Evolutionary conservation across 257 asterid genomes (phyloP), one percentile per base, ranked within the genome.

Genomic region (Striga asiatica): DNA sequence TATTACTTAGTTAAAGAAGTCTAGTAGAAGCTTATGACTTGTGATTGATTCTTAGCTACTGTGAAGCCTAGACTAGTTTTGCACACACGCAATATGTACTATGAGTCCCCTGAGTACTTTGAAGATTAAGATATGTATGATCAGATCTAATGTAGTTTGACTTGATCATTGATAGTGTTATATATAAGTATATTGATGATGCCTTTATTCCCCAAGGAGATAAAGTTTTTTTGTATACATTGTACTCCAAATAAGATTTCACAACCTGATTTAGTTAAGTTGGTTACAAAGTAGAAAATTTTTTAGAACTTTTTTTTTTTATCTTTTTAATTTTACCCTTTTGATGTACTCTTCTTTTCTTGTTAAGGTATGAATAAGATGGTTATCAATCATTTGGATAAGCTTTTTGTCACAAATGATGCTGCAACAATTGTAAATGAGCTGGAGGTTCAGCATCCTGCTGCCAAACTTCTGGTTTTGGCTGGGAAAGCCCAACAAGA

Each of bases 371-470:
- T 92, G 99, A 88, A 92, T 73, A 88, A 92, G 76, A 84, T 92
- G 97, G 99, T 92, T 61, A 92, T 88, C 48, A 92, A 84, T 66
- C 99, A 92, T 76, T 68, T 92, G 72, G 97, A 92, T 67, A 92
- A 92, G 78, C 91, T 88, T 17, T 88, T 92, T 53, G 69, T 92
- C 54, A 92, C 99, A 23, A 92, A 92, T 70, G 99, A 92, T 73
- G 99, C 99, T 52, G 97, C 81, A 8, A 92, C 97, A 11, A 92
- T 92, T 37, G 93, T 88, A 34, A 92, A 79, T 72, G 94, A 92
- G 63, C 94, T 92, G 50, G 99, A 88, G 77, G 88, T 92, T 71
- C 99, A 92, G 83, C 99, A 92, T 55, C 99, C 97, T 59, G 99
- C 99, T 4, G 99, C 99, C 56, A 92, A 92, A 78, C 59, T 92